Evolutionary conservation across 768 basidiomycete species (phyloP).

Genomic region (Agaricus blazei): DNA sequence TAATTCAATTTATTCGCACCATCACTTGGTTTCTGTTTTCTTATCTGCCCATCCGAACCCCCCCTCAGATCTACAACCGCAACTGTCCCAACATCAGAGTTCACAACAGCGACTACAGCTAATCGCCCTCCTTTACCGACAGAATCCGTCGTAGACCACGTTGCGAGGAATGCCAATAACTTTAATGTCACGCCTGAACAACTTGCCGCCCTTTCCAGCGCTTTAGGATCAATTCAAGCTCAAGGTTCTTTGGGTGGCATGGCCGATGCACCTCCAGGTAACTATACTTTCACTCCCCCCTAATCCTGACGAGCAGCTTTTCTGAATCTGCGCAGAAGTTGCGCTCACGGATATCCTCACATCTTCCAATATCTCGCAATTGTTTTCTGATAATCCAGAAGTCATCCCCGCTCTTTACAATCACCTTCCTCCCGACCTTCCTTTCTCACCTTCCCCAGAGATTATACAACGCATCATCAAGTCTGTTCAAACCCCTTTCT

Average conservation of each 20-base stretch:
- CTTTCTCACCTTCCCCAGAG: constrained; percentile 61
- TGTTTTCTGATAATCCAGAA: constrained; percentile 67
- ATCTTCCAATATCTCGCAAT: constrained; percentile 61
- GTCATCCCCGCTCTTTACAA: constrained; percentile 71
- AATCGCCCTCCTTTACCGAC: background rate
- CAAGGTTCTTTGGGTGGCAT: constrained; percentile 19
- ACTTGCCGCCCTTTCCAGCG: constrained; percentile 52
- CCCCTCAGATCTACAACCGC: background rate
- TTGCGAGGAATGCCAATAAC: constrained; percentile 13
- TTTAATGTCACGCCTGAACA: constrained; percentile 58
- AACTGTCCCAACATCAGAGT: constrained; percentile 15
- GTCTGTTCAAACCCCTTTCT: constrained; percentile 16
- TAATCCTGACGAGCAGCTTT: background rate
- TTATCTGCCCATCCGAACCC: constrained; percentile 1
- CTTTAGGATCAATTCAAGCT: constrained; percentile 40
- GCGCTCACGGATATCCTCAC: constrained; percentile 75
- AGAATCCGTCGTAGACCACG: background rate
- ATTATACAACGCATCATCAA: constrained; percentile 70
- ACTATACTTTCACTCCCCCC: background rate
- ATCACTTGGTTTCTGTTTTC: no score
- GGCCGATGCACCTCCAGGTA: constrained; percentile 31
- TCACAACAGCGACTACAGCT: background rate
- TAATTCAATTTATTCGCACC: background rate
- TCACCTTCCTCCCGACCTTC: constrained; percentile 76
- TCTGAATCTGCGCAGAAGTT: constrained; percentile 35